A percentile compares a stretch with the other conserved stretches of the same genome.
phyloP scores from a whole-genome alignment of 2,329 filamentous ascomycete genomes.

The Fusarium gaditjirri region DNA sequence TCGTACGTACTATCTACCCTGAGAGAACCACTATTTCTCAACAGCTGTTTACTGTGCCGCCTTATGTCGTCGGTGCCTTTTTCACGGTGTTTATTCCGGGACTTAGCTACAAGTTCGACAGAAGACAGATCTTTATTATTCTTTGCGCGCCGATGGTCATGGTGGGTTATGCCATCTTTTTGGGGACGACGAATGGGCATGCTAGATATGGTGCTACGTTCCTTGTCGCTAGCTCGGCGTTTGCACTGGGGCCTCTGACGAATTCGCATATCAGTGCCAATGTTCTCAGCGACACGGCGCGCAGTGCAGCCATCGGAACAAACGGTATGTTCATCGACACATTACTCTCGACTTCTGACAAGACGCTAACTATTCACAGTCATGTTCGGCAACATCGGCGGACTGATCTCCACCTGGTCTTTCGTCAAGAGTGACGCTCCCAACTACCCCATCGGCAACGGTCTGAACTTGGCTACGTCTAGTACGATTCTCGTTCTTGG shows the following conservation, averaged over 20 bases:
- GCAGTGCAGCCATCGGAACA: slow-evolving; percentile 72
- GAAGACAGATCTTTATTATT: slow-evolving; percentile 70
- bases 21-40: slow-evolving; percentile 65
- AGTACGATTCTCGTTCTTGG: slow-evolving; percentile 61
- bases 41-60: slow-evolving; percentile 77
- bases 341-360: rapidly evolving
- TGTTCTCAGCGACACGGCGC: slow-evolving; percentile 76
- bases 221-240: slow-evolving; percentile 61
- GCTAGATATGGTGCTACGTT: slow-evolving; percentile 78
- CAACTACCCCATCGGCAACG: slow-evolving; percentile 75
- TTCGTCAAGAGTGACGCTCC: slow-evolving; percentile 72
- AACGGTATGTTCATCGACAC: slow-evolving; percentile 46
- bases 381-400: slow-evolving; percentile 78
- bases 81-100: slow-evolving; percentile 72
- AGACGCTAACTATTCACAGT: slow-evolving; percentile 46
- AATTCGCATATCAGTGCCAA: slow-evolving; percentile 66
- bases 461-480: slow-evolving; percentile 71
- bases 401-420: slow-evolving; percentile 71
- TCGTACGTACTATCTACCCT: slow-evolving; percentile 75
- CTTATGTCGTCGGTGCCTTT: slow-evolving; percentile 75
- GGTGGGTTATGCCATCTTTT: slow-evolving; percentile 76
- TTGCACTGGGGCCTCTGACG: slow-evolving; percentile 40
- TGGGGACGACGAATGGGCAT: slow-evolving; percentile 61
- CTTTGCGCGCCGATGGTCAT: slow-evolving; percentile 71
- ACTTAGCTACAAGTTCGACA: slow-evolving; percentile 69